These are phyloP conservation scores for Schrenkiella parvula DNA, from an alignment of 345 rosid genomes.

Conservation along the genomic window DNA sequence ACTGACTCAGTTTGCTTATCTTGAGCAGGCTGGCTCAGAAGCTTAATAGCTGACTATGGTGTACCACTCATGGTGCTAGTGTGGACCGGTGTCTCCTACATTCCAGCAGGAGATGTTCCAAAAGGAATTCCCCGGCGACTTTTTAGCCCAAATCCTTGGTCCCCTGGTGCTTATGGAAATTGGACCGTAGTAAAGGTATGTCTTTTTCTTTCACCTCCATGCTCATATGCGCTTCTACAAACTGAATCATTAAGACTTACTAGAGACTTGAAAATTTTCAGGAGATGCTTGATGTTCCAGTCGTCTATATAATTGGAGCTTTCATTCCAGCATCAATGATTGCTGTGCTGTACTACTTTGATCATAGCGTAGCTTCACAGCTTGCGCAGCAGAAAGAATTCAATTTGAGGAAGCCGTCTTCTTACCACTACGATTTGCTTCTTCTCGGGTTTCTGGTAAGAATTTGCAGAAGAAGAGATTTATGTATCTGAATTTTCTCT, in stretches of 20 bases:
- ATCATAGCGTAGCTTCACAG: constrained; percentile 97
- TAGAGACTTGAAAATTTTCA: constrained; percentile 24
- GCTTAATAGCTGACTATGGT: constrained; percentile 88
- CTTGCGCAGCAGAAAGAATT: constrained; percentile 93
- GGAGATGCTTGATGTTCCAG: constrained; percentile 85
- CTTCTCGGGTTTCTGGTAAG: constrained; percentile 82
- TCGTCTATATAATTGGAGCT: constrained; percentile 82
- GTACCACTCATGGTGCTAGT: constrained; percentile 94
- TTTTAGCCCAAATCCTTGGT: constrained; percentile 96
- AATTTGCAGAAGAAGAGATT: not conserved
- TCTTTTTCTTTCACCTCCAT: not conserved
- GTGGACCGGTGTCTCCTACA: constrained; percentile 89
- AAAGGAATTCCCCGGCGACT: constrained; percentile 90
- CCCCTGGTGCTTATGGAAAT: constrained; percentile 80
- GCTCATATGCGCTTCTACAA: not conserved
- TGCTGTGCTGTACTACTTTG: constrained; percentile 92
- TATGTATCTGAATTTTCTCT: not conserved
- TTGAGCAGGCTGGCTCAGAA: constrained; percentile 74
- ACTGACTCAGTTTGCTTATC: constrained; percentile 17
- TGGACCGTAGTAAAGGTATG: constrained; percentile 81
- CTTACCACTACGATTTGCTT: constrained; percentile 86
- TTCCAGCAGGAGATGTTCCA: constrained; percentile 69
- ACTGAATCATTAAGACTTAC: not conserved
- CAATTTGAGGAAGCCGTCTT: constrained; percentile 88
- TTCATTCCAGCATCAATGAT: constrained; percentile 96